A percentile compares a stretch with the other conserved stretches of the same genome.
Evolutionary conservation across 2,329 filamentous ascomycete genomes (phyloP).

Genomic region (Aspergillus puulaauensis): DNA sequence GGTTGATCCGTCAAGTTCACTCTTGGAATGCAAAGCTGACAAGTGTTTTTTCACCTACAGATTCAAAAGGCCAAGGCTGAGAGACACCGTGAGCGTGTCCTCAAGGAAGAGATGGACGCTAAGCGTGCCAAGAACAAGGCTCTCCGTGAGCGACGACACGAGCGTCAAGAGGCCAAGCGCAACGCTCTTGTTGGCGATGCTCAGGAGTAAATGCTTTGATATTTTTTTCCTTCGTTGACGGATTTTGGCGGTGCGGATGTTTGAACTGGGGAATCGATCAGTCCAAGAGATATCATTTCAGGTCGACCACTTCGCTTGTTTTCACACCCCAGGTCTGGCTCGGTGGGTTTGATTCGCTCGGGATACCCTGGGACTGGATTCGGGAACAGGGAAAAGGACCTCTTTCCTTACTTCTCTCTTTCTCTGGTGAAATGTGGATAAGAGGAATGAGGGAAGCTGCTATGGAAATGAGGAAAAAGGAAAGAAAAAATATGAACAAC

Average conservation of each 20-base stretch:
- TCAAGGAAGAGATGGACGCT: conserved; percentile 99
- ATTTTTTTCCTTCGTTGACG: conserved; percentile 26
- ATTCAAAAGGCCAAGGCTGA: conserved; percentile 99
- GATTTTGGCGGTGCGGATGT: conserved; percentile 40
- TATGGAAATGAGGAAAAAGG: conserved; percentile 13
- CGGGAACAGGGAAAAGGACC: conserved; percentile 17
- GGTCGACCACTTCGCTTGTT: conserved; percentile 28
- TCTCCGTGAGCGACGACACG: conserved; percentile 95
- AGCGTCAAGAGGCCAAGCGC: conserved; percentile 89
- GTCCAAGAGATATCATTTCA: conserved; percentile 26
- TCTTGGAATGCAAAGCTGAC: conserved; percentile 8
- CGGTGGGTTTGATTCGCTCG: conserved; percentile 22
- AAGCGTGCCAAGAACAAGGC: conserved; percentile 99
- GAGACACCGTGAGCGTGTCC: conserved; percentile 90
- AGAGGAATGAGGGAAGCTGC: conserved; percentile 6
- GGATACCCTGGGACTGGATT: conserved; percentile 20
- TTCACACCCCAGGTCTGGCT: conserved; percentile 22
- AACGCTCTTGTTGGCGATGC: conserved; percentile 76
- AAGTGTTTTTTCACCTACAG: conserved; percentile 51
- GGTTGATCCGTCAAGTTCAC: no score
- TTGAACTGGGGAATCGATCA: conserved; percentile 31
- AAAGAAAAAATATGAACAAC: conserved; percentile 21
- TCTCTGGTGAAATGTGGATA: conserved; percentile 13
- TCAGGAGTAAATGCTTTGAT: conserved; percentile 41
- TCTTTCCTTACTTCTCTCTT: conserved; percentile 16